Percentiles rank a stretch among this genome's conserved stretches.
Evolutionary conservation across 768 basidiomycete genomes (phyloP).

Genomic region (Naganishia kalamii): DNA sequence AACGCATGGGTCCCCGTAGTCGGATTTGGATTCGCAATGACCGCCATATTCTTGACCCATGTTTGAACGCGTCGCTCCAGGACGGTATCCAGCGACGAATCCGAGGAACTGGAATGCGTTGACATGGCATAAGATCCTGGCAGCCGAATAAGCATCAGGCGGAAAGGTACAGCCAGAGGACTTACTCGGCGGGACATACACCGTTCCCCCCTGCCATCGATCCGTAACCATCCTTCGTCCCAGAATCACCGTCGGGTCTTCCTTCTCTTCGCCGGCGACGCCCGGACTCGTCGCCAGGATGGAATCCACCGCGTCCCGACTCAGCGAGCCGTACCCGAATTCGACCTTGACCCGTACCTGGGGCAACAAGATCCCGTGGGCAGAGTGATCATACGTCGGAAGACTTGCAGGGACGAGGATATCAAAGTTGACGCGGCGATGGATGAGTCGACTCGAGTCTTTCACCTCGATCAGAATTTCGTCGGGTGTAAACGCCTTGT

Average conservation of each 20-base stretch:
- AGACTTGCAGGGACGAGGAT: constrained; percentile 10
- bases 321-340: not conserved
- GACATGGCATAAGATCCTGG: not conserved
- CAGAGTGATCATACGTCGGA: constrained; percentile 10
- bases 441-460: constrained; percentile 7
- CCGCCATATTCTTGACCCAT: constrained; percentile 11
- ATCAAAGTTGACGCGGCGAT: constrained; percentile 8
- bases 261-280: not conserved
- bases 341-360: not conserved
- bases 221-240: constrained; percentile 5
- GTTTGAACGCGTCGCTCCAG: constrained; percentile 3
- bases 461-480: not conserved
- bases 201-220: constrained; percentile 10
- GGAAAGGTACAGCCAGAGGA: not conserved
- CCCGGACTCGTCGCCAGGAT: not conserved
- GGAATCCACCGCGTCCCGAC: not conserved
- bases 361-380: constrained; percentile 1
- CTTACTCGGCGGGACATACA: not conserved
- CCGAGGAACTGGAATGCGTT: not conserved
- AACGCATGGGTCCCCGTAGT: not conserved
- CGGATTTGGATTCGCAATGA: constrained; percentile 8
- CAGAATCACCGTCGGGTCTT: not conserved
- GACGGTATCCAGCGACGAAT: not conserved
- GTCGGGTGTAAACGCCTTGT: not conserved
- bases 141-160: not conserved